These are phyloP conservation scores for Populus tomentosa DNA, from an alignment of 441 rosid genomes.

Conservation along the genomic window DNA sequence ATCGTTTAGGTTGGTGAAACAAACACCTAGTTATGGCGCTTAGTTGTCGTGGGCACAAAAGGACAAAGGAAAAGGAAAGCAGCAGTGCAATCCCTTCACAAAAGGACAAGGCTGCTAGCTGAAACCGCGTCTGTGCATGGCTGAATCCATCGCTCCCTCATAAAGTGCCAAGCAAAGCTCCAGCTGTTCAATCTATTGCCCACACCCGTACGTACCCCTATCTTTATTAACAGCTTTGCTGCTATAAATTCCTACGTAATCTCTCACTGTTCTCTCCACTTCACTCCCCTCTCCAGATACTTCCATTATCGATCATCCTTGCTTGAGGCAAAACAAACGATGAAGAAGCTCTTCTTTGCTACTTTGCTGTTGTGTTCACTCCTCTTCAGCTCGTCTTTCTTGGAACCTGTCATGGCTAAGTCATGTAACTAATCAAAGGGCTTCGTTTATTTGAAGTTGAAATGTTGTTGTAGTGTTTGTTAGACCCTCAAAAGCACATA, in stretches of 20 bases:
- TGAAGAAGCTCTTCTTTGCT: slow-evolving; percentile 29
- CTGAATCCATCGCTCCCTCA: background rate
- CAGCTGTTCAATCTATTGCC: slow-evolving; percentile 19
- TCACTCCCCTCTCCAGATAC: no score
- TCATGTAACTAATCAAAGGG: slow-evolving; percentile 23
- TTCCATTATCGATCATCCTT: background rate
- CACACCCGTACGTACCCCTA: background rate
- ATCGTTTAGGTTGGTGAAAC: no score
- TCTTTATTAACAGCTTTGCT: background rate
- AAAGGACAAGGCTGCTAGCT: background rate
- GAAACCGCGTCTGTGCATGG: slow-evolving; percentile 16
- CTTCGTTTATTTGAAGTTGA: background rate
- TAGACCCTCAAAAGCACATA: no score
- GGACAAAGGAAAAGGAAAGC: background rate
- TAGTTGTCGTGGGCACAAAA: background rate
- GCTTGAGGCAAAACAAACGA: background rate
- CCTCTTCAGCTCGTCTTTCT: slow-evolving; percentile 28
- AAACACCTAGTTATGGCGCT: no score
- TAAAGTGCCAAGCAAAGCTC: slow-evolving; percentile 11
- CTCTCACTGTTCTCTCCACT: background rate
- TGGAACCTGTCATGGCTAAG: slow-evolving; percentile 24
- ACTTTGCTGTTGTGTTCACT: slow-evolving; percentile 31
- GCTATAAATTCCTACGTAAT: background rate
- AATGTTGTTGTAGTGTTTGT: no score
- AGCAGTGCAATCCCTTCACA: background rate